Conservation (phyloP, 2,329 filamentous ascomycete genomes). For the Fusarium piperis region DNA sequence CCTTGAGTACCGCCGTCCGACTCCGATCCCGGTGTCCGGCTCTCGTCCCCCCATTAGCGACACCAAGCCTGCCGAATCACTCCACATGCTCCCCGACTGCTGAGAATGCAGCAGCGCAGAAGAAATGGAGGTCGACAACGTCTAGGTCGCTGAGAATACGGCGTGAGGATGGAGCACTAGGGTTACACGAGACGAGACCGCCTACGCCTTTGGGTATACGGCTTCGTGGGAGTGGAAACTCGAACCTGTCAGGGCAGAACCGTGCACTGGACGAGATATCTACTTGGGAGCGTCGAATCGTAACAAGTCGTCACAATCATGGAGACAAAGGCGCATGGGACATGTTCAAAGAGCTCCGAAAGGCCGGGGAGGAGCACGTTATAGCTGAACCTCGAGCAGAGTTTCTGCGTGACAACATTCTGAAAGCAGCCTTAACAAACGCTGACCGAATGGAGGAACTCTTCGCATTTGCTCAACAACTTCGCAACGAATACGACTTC, state of each 20-base stretch:
- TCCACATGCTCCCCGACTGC: slow-evolving; percentile 11
- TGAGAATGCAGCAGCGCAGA: neutral
- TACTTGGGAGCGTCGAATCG: slow-evolving; percentile 33
- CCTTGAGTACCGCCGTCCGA: slow-evolving; percentile 4
- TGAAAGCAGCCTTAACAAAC: slow-evolving; percentile 43
- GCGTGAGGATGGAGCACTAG: slow-evolving; percentile 26
- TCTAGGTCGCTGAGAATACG: neutral
- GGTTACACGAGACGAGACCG: slow-evolving; percentile 16
- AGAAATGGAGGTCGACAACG: slow-evolving; percentile 5
- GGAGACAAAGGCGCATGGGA: slow-evolving; percentile 43
- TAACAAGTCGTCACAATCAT: slow-evolving; percentile 28
- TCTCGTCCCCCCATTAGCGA: slow-evolving; percentile 18
- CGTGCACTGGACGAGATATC: slow-evolving; percentile 16
- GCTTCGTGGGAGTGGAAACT: neutral
- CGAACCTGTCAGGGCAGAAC: neutral
- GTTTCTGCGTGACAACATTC: slow-evolving; percentile 43
- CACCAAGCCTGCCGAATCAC: neutral
- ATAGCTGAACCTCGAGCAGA: slow-evolving; percentile 38
- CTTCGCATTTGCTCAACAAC: slow-evolving; percentile 43
- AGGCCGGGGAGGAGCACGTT: slow-evolving; percentile 23
- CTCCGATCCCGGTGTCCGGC: slow-evolving; percentile 25
- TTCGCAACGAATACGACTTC: slow-evolving; percentile 50
- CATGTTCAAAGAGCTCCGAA: slow-evolving; percentile 37
- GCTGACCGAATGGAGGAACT: slow-evolving; percentile 40
- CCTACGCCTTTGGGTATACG: slow-evolving; percentile 19